Conservation (phyloP, 1,284 basidiomycete species). For the Apiotrichum gamsii region DNA sequence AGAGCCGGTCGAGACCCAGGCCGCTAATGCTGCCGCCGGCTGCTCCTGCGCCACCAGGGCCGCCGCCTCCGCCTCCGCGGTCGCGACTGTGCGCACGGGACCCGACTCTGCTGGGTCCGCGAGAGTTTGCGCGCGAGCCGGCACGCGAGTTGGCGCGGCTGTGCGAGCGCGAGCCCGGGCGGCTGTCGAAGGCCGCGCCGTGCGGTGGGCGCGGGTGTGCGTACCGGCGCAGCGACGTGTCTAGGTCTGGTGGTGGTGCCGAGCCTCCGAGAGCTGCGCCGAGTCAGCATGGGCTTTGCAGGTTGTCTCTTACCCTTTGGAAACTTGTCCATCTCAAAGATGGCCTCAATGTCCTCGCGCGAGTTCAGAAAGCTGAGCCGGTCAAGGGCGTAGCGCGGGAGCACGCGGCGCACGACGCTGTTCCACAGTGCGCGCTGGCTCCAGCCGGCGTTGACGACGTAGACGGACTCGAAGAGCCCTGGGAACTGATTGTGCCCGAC, state of each 20-base stretch:
- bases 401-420: slow-evolving; percentile 46
- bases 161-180: slow-evolving; percentile 10
- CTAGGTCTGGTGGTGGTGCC: slow-evolving; percentile 14
- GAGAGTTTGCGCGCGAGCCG: slow-evolving; percentile 6
- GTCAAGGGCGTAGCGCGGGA: slow-evolving; percentile 49
- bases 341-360: slow-evolving; percentile 18
- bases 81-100: slow-evolving; percentile 3
- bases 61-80: too few relatives aligned
- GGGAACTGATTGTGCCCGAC: slow-evolving; percentile 45
- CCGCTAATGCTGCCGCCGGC: too few relatives aligned
- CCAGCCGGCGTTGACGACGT: slow-evolving; percentile 52
- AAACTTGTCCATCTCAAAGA: slow-evolving; percentile 34
- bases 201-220: slow-evolving; percentile 9
- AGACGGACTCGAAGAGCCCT: slow-evolving; percentile 44
- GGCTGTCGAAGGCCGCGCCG: slow-evolving; percentile 1
- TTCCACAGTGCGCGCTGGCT: slow-evolving; percentile 51
- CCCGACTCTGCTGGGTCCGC: neutral
- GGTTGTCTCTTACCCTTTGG: slow-evolving; percentile 26
- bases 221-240: slow-evolving; percentile 30
- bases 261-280: slow-evolving; percentile 30
- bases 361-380: slow-evolving; percentile 47
- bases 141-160: slow-evolving; percentile 5
- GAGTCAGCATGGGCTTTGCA: neutral
- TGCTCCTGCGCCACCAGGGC: too few relatives aligned
- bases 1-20: neutral